A percentile compares a stretch with the other conserved stretches of the same genome.
phyloP scores from a whole-genome alignment of 768 basidiomycete genomes.

The Rhizopogon rudus region DNA sequence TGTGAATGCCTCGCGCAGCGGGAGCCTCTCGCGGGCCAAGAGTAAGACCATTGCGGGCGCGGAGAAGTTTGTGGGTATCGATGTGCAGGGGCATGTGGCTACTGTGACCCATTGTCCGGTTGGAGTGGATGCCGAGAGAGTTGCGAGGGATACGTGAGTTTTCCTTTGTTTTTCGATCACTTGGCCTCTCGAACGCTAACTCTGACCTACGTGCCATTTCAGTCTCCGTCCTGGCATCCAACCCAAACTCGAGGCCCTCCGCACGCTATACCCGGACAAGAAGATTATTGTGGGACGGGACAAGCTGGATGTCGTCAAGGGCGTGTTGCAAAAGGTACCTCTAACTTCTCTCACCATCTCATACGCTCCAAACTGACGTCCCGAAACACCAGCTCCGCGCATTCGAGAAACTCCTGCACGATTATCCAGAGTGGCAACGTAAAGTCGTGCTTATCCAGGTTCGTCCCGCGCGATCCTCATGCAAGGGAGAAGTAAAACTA shows the following conservation, averaged over 20 bases:
- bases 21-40: constrained; percentile 4
- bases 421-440: constrained; percentile 94
- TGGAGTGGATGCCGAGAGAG: constrained; percentile 90
- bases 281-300: constrained; percentile 98
- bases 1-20: not conserved
- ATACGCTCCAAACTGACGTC: not conserved
- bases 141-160: constrained; percentile 71
- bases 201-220: not conserved
- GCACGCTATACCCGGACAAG: constrained; percentile 87
- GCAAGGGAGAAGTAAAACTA: constrained; percentile 23
- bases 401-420: constrained; percentile 89
- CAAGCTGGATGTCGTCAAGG: constrained; percentile 98
- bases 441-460: constrained; percentile 69
- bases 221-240: constrained; percentile 74
- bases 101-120: constrained; percentile 90
- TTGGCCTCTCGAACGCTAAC: not conserved
- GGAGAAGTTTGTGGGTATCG: constrained; percentile 46
- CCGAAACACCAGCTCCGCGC: constrained; percentile 64
- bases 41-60: constrained; percentile 2
- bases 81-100: constrained; percentile 82
- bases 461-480: not conserved
- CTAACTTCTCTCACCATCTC: not conserved
- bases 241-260: constrained; percentile 86
- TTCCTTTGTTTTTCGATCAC: not conserved
- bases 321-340: constrained; percentile 87